Percentiles rank a stretch among this genome's conserved stretches.
Evolutionary conservation across 495 filamentous ascomycete genomes (phyloP).

Genomic region (Aspergillus haitiensis): DNA sequence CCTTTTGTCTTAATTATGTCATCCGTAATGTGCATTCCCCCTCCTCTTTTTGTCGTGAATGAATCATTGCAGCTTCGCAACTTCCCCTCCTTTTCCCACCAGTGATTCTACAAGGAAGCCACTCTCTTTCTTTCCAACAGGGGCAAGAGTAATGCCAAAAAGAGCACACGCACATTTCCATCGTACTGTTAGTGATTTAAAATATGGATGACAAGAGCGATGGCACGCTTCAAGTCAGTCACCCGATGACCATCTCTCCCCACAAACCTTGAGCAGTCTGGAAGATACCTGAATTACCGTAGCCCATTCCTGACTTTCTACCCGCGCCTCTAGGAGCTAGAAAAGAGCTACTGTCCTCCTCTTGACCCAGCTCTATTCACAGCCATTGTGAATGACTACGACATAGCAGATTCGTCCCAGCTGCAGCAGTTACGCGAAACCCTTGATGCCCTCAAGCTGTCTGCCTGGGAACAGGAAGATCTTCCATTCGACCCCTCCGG

Average conservation of each 20-base stretch:
- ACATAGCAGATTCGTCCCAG: conserved; percentile 49
- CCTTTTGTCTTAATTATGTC: neutral
- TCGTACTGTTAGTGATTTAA: conserved; percentile 21
- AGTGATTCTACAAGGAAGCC: neutral
- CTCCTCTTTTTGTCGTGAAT: neutral
- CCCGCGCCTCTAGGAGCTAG: conserved; percentile 35
- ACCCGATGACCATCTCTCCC: neutral
- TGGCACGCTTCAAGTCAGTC: conserved; percentile 21
- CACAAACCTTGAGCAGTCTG: neutral
- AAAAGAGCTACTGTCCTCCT: conserved; percentile 59
- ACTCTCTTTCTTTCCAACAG: neutral
- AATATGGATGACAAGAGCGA: conserved; percentile 32
- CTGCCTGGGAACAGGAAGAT: conserved; percentile 62
- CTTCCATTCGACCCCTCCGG: conserved; percentile 79
- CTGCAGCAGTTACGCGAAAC: conserved; percentile 53
- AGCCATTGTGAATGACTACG: conserved; percentile 67
- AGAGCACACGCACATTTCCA: conserved; percentile 17
- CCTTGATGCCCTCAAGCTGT: conserved; percentile 58
- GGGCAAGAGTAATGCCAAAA: conserved; percentile 27
- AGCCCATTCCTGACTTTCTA: conserved; percentile 2
- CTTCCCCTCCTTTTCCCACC: too few relatives aligned
- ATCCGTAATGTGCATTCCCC: conserved; percentile 23
- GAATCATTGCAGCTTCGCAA: too few relatives aligned
- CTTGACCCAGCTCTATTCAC: conserved; percentile 63
- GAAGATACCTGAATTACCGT: neutral